Evolutionary conservation across 768 basidiomycete genomes (phyloP).

Genomic region (Lactarius hengduanensis): DNA sequence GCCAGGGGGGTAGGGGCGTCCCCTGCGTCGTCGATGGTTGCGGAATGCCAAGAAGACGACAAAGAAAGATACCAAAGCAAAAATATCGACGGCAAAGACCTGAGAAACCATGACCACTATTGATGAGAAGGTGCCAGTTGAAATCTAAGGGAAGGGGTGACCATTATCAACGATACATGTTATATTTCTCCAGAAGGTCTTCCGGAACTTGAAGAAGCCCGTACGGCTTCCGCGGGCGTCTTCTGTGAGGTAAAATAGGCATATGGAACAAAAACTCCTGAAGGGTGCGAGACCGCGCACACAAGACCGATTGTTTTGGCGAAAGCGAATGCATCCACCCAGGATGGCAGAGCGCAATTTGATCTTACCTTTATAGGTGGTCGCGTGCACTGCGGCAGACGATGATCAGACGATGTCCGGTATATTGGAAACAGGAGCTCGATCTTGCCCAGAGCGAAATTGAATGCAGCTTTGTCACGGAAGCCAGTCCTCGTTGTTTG

Average conservation of each 20-base stretch:
- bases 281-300: background rate
- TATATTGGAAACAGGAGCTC: background rate
- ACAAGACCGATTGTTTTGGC: too few species aligned
- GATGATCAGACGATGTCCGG: background rate
- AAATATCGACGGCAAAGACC: background rate
- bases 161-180: background rate
- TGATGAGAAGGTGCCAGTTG: background rate
- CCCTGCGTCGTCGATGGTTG: background rate
- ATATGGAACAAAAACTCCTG: background rate
- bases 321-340: background rate
- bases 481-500: background rate
- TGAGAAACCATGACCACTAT: background rate
- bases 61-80: background rate
- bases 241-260: background rate
- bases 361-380: background rate
- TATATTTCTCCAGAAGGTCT: background rate
- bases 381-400: background rate
- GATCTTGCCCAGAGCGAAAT: background rate
- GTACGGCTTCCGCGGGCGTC: background rate
- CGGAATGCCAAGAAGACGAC: background rate
- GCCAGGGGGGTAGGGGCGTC: constrained; percentile 2
- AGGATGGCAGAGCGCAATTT: background rate
- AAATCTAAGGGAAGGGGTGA: background rate
- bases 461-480: background rate
- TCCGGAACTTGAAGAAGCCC: too few species aligned